These are phyloP conservation scores for Cynanchum wilfordii DNA, from an alignment of 257 asterid species.

Conservation along the genomic window DNA sequence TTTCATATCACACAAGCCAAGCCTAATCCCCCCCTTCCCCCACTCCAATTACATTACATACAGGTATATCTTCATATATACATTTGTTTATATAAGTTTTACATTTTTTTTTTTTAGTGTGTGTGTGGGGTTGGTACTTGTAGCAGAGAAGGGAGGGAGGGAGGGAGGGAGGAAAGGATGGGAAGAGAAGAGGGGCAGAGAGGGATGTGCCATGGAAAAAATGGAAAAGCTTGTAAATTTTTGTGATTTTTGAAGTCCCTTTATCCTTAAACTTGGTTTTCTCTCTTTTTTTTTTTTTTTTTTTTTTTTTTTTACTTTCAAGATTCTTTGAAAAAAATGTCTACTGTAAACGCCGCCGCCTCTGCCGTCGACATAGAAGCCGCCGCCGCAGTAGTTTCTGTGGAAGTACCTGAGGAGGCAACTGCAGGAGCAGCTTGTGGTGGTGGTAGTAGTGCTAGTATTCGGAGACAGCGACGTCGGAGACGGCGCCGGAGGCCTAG, in stretches of 20 bases:
- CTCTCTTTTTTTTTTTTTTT: no score
- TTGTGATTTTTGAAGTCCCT: background rate
- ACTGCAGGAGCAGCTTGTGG: no score
- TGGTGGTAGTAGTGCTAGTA: conserved; percentile 7
- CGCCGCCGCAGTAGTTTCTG: background rate
- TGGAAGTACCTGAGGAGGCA: background rate
- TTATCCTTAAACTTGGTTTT: background rate
- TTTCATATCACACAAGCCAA: background rate
- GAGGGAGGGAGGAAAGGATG: no score
- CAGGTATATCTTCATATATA: background rate
- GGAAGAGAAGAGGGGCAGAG: no score
- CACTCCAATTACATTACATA: background rate
- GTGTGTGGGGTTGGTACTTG: background rate
- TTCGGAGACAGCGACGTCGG: conserved; percentile 32
- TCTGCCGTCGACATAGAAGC: conserved; percentile 30
- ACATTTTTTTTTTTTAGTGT: background rate
- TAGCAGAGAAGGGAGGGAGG: background rate
- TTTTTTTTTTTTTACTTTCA: background rate
- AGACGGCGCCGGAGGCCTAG: conserved; percentile 29
- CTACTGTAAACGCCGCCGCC: conserved; percentile 16
- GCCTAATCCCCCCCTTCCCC: background rate
- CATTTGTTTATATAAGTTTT: background rate
- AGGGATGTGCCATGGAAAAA: background rate
- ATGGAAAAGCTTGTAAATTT: background rate
- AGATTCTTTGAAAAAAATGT: conserved; percentile 15